These are phyloP conservation scores for Hypsizygus ulmarius DNA, from an alignment of 1,284 basidiomycete species.

Conservation along the genomic window DNA sequence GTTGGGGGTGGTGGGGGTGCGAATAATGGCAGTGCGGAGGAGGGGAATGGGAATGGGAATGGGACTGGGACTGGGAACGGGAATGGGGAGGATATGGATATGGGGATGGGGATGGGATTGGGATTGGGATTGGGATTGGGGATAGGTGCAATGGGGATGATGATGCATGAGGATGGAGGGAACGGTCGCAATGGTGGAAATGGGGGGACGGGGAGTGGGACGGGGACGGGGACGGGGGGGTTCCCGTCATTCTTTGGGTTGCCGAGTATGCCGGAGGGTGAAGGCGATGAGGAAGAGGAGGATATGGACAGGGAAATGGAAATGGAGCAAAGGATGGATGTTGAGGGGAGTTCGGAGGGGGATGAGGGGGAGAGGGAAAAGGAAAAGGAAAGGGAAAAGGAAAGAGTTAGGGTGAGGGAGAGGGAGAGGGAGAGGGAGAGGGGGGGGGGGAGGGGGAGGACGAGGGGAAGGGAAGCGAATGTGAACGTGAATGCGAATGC, in stretches of 20 bases:
- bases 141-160: conserved; percentile 10
- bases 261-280: conserved; percentile 30
- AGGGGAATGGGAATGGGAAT: not conserved
- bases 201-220: not conserved
- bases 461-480: conserved; percentile 1
- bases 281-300: not conserved
- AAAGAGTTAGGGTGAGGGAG: conserved; percentile 5
- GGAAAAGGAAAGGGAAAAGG: conserved; percentile 4
- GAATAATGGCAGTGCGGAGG: conserved; percentile 6
- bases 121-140: too few species aligned
- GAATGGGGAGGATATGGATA: conserved; percentile 18
- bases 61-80: conserved; percentile 15
- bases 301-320: conserved; percentile 1
- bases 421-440: conserved; percentile 2
- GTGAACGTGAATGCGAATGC: conserved; percentile 14
- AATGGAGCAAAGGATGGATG: too few species aligned
- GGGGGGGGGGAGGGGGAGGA: conserved; percentile 8
- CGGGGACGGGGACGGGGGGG: not conserved
- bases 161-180: not conserved
- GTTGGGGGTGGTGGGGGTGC: not conserved
- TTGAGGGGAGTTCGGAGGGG: conserved; percentile 17
- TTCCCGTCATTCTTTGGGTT: conserved; percentile 19
- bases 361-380: conserved; percentile 5
- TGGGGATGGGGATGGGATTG: conserved; percentile 14
- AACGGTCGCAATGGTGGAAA: too few species aligned